Evolutionary conservation across 163 green algal species (phyloP).

Genomic region (Scenedesmus sp.): DNA sequence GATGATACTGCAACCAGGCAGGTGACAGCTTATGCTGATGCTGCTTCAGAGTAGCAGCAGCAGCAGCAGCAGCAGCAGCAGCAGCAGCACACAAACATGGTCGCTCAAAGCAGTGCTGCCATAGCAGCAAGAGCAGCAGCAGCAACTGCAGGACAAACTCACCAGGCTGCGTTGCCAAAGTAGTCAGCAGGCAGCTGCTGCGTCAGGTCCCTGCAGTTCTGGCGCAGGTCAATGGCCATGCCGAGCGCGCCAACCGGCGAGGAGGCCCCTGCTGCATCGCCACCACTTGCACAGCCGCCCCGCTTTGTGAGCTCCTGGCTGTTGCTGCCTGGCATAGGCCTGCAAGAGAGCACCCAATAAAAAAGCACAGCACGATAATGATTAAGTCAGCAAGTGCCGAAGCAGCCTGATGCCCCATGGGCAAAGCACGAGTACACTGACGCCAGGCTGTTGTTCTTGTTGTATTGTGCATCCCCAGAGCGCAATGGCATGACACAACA

Average conservation of each 20-base stretch:
- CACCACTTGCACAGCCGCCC: not conserved
- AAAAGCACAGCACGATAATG: not conserved
- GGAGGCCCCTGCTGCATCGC: not conserved
- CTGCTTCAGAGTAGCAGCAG: not conserved
- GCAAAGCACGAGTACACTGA: too few species aligned
- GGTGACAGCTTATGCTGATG: too few species aligned
- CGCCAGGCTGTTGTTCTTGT: not conserved
- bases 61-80: not conserved
- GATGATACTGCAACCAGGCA: too few species aligned
- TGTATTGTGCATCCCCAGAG: not conserved
- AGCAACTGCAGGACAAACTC: not conserved
- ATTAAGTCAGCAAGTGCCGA: not conserved
- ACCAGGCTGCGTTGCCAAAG: conserved; percentile 46
- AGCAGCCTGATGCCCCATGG: not conserved
- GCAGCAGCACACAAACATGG: not conserved
- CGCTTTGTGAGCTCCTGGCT: not conserved
- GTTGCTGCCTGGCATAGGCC: conserved; percentile 28
- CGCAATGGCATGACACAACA: too few species aligned
- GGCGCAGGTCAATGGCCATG: conserved; percentile 28
- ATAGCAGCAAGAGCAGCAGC: not conserved
- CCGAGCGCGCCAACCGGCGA: not conserved
- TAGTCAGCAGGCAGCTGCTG: conserved; percentile 18
- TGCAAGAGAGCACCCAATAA: not conserved
- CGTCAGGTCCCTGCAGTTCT: conserved; percentile 27
- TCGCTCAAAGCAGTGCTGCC: too few species aligned